Evolutionary conservation across 805 yeast genomes (phyloP), one percentile per base, ranked within the genome.

Genomic region (Grigorovia yakushimaensis): DNA sequence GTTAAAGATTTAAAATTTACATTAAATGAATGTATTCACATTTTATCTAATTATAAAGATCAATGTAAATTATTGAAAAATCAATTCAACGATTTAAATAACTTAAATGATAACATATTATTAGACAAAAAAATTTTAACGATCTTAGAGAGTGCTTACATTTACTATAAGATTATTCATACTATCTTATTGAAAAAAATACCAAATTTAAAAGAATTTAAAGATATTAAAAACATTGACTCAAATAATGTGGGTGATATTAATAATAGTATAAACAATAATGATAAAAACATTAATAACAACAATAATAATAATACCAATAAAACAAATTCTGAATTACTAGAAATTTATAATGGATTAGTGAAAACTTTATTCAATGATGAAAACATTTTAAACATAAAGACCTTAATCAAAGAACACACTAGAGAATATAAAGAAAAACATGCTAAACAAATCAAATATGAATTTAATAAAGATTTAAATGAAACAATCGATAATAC

Each of bases 111-210:
- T 33, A 23, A 40, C 18, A 18, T 33, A 11, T 9, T 33, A 33
- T 13, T 41, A 19, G 36, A 30, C 11, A 41, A 41, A 27, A 15
- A 41, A 27, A 19, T 27, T 5, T 30, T 41, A 19, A 41, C 43
- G 9, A 27, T 41, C 1, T 41, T 41, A 45, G 68, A 64, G 54
- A 54, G 60, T n/a, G 59, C 64, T 6, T 64, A 61, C 43, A 57
- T 64, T n/a, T 64, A 63, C 43, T 64, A 60, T 50, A 64, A 64
- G 46, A 62, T 63, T 17, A 59, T 64, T n/a, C 64, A 61, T 41
- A 55, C 53, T 38, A 54, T 57, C 2, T 52, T 60, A 20, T 46
- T 59, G n/a, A 54, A 52, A 20, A 56, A 52, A 43, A 61, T 64
- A 44, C 68, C 68, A 4, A 50, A 49, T 27, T 47, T 61, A 36